Evolutionary conservation across 805 yeast species (phyloP), one percentile per base, ranked within the genome.

Genomic region (Starmerella potacharoeniae): DNA sequence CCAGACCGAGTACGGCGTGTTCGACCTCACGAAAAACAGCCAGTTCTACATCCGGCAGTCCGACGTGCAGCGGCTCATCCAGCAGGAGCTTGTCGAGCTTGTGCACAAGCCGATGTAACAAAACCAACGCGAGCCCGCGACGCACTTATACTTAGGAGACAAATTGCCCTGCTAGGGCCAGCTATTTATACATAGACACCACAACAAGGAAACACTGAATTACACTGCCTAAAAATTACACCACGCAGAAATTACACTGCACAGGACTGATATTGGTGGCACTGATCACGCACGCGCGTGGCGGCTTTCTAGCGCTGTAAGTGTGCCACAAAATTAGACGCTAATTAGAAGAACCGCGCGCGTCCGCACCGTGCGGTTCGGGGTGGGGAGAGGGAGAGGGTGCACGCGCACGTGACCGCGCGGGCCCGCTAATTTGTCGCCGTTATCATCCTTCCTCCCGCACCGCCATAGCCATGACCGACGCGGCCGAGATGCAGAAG

Each of bases 11-110:
- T 91, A 91, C 64, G 98, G 74, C 28, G 96, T 88, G 4, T 89
- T 93, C 71, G 90, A 90, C 64, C 72, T 93, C 60, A 86, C 95
- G 3, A 91, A 90, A 65, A 91, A 91, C 67, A 86, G 96, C 3
- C 97, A 93, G 66, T 90, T 91, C 66, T 91, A 86, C 66, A 97
- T 91, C 17, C 75, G 98, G 56, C 91, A 87, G 62, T 83, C 93
- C 0, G 98, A 93, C 65, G 98, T 93, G 6, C 97, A 91, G 65
- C 73, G 97, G 51, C 74, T 93, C 56, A 86, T 93, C 37, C 96
- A 89, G 65, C 98, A 93, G 68, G 97, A 97, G 0, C 88, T 86
- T 62, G 69, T 93, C 53, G 95, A 87, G 67, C 86, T 84, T 66
- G 76, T 86, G 53, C 81, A 29, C 7, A 22, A 13, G 16, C 5